These are phyloP conservation scores for Wickerhamomyces strasburgensis DNA, from an alignment of 805 yeast species.

Conservation along the genomic window DNA sequence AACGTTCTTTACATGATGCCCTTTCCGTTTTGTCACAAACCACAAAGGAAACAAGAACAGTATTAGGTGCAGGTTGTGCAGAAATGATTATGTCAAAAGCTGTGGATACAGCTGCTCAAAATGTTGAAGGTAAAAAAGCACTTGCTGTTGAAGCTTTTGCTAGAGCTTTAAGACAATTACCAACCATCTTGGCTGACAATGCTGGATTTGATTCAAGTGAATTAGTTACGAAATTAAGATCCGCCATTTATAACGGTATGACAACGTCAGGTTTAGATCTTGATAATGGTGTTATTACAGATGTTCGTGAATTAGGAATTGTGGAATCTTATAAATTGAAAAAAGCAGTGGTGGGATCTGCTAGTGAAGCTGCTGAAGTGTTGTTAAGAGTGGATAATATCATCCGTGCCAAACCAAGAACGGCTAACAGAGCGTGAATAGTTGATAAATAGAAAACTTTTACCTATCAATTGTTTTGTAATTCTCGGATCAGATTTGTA, in stretches of 20 bases:
- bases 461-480: too few relatives aligned
- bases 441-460: slow-evolving; percentile 13
- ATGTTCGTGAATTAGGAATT: slow-evolving; percentile 90
- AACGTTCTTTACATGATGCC: slow-evolving; percentile 95
- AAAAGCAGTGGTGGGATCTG: slow-evolving; percentile 88
- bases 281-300: slow-evolving; percentile 78
- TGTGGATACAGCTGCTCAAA: slow-evolving; percentile 95
- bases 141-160: slow-evolving; percentile 94
- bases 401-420: slow-evolving; percentile 94
- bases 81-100: slow-evolving; percentile 94
- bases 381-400: slow-evolving; percentile 94
- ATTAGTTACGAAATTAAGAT: slow-evolving; percentile 81
- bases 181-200: slow-evolving; percentile 92
- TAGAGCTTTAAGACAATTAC: slow-evolving; percentile 88
- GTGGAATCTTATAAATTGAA: slow-evolving; percentile 92
- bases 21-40: slow-evolving; percentile 93
- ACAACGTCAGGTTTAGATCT: slow-evolving; percentile 88
- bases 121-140: slow-evolving; percentile 87
- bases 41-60: slow-evolving; percentile 84
- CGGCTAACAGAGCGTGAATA: slow-evolving; percentile 72
- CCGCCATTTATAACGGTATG: slow-evolving; percentile 82
- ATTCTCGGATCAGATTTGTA: too few relatives aligned
- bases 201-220: slow-evolving; percentile 96
- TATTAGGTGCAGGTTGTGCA: slow-evolving; percentile 84
- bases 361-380: slow-evolving; percentile 98